phyloP scores from a whole-genome alignment of 2,329 filamentous ascomycete genomes.

The Claviceps sp. region DNA sequence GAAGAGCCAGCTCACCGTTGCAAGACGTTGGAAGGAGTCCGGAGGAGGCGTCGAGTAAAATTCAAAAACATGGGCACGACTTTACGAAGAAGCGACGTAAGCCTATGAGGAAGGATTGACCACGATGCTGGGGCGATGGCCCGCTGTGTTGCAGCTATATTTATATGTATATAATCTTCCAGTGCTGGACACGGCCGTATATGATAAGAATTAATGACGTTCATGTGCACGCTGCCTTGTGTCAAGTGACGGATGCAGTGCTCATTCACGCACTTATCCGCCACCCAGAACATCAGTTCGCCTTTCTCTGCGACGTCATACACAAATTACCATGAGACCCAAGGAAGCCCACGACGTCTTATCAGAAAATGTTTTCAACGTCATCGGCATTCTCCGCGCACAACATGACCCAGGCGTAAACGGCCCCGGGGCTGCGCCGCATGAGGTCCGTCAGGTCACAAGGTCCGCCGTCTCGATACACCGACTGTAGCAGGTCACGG shows the following conservation, averaged over 20 bases:
- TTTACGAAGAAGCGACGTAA: slow-evolving; percentile 25
- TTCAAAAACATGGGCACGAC: slow-evolving; percentile 34
- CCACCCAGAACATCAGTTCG: too few relatives aligned
- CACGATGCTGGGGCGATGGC: slow-evolving; percentile 20
- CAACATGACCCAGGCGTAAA: too few relatives aligned
- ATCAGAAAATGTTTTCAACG: too few relatives aligned
- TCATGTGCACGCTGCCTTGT: not conserved
- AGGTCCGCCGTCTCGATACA: too few relatives aligned
- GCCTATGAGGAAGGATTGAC: slow-evolving; percentile 26
- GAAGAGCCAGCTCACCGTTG: slow-evolving; percentile 11
- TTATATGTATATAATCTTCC: slow-evolving; percentile 21
- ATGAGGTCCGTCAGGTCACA: too few relatives aligned
- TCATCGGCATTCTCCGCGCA: too few relatives aligned
- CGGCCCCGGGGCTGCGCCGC: too few relatives aligned
- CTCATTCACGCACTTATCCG: too few relatives aligned
- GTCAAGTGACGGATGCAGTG: not conserved
- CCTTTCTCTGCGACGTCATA: too few relatives aligned
- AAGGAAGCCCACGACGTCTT: too few relatives aligned
- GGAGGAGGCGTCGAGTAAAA: slow-evolving; percentile 30
- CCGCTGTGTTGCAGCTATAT: slow-evolving; percentile 23
- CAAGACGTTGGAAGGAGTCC: slow-evolving; percentile 30
- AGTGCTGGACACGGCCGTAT: slow-evolving; percentile 24
- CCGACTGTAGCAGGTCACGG: too few relatives aligned
- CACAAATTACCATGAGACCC: too few relatives aligned
- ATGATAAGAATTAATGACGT: not conserved